phyloP scores from a whole-genome alignment of 164 flowering plant genomes.

The Umbilicus rupestris region DNA sequence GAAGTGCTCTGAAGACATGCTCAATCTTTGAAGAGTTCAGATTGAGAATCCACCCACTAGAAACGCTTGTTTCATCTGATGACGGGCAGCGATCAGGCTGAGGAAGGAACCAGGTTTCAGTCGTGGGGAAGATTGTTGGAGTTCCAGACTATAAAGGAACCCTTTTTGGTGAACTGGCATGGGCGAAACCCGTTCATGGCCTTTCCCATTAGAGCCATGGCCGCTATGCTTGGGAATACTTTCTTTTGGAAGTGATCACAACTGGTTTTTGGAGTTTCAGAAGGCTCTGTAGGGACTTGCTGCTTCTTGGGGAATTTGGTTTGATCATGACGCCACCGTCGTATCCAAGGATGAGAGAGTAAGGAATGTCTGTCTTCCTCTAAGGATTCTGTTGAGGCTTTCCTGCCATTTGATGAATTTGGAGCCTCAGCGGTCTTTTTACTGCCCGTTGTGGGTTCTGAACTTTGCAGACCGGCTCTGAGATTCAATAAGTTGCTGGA shows the following conservation, averaged over 20 bases:
- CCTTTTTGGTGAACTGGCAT: constrained; percentile 47
- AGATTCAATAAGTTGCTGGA: constrained; percentile 23
- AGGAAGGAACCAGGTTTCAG: background rate
- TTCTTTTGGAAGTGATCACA: constrained; percentile 31
- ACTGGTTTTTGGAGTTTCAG: constrained; percentile 22
- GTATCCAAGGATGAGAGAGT: constrained; percentile 63
- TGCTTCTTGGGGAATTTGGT: constrained; percentile 14
- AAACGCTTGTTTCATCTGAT: too few relatives aligned
- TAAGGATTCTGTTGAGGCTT: constrained; percentile 17
- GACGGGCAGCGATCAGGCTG: too few relatives aligned
- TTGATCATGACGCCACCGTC: constrained; percentile 43
- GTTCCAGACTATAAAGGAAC: constrained; percentile 63
- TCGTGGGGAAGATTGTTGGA: constrained; percentile 18
- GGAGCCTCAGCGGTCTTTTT: constrained; percentile 15
- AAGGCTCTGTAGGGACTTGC: constrained; percentile 32
- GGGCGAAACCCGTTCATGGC: constrained; percentile 49
- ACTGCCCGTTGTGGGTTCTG: constrained; percentile 13
- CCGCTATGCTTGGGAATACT: constrained; percentile 76
- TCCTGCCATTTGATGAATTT: constrained; percentile 11
- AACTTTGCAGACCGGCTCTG: background rate
- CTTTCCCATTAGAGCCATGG: constrained; percentile 90
- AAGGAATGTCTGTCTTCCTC: constrained; percentile 19
- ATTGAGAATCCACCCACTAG: too few relatives aligned
- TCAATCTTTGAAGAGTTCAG: too few relatives aligned
- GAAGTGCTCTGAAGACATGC: too few relatives aligned